Evolutionary conservation across 345 rosid genomes (phyloP).

Genomic region (Salix koriyanagi): DNA sequence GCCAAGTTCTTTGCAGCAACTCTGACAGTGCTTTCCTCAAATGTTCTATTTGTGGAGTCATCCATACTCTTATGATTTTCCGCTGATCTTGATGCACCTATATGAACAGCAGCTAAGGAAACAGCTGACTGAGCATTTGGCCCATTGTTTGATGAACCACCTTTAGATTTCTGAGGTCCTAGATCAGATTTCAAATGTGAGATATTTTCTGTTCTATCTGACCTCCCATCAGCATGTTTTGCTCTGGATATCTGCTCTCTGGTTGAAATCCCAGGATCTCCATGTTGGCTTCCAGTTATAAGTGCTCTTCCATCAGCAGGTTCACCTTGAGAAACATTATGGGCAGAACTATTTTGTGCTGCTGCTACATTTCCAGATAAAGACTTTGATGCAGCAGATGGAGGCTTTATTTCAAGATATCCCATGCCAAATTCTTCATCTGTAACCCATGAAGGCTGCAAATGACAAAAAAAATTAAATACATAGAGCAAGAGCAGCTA

Average conservation of each 20-base stretch:
- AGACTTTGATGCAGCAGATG: slow-evolving; percentile 56
- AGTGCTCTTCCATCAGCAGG: slow-evolving; percentile 43
- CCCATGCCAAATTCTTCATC: slow-evolving; percentile 99
- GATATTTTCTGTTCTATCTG: slow-evolving; percentile 50
- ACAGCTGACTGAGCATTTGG: slow-evolving; percentile 45
- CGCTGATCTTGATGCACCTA: slow-evolving; percentile 31
- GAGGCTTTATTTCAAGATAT: slow-evolving; percentile 80
- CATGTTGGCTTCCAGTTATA: slow-evolving; percentile 38
- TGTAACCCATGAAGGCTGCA: slow-evolving; percentile 94
- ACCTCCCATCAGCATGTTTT: slow-evolving; percentile 62
- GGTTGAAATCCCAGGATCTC: slow-evolving; percentile 51
- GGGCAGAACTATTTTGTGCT: slow-evolving; percentile 48
- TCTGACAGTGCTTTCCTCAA: slow-evolving; percentile 52
- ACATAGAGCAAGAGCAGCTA: background rate
- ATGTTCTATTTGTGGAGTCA: slow-evolving; percentile 37
- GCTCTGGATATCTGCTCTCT: slow-evolving; percentile 61
- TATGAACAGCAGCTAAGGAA: slow-evolving; percentile 33
- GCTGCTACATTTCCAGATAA: slow-evolving; percentile 31
- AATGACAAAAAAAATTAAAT: background rate
- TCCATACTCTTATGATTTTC: slow-evolving; percentile 60
- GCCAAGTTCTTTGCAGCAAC: slow-evolving; percentile 42
- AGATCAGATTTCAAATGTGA: slow-evolving; percentile 54
- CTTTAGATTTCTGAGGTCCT: slow-evolving; percentile 57
- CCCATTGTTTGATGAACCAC: slow-evolving; percentile 41
- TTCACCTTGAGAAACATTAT: slow-evolving; percentile 52